Conservation (phyloP, 1,284 basidiomycete genomes). For the Afroboletus lepidellus region DNA sequence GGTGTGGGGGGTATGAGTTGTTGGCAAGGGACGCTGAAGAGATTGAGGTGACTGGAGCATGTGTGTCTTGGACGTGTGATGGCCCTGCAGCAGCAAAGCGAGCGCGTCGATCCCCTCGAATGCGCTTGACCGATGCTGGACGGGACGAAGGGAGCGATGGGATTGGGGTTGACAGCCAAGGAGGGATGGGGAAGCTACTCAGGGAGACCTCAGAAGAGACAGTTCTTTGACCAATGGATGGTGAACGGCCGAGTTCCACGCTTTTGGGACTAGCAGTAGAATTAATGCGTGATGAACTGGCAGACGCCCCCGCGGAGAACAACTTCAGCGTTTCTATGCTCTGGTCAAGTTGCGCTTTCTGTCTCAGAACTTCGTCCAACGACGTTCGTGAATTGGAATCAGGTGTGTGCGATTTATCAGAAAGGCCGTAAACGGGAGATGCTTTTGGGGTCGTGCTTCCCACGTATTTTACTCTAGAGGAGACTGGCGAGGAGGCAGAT, state of each 20-base stretch:
- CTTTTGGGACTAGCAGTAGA: constrained; percentile 5
- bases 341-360: constrained; percentile 63
- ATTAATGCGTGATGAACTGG: constrained; percentile 7
- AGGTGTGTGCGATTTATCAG: constrained; percentile 31
- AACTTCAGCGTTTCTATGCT: constrained; percentile 58
- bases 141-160: constrained; percentile 18
- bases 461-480: neutral
- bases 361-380: constrained; percentile 53
- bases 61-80: constrained; percentile 4
- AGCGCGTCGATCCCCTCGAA: constrained; percentile 22
- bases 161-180: constrained; percentile 33
- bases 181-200: constrained; percentile 68
- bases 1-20: constrained; percentile 16
- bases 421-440: constrained; percentile 51
- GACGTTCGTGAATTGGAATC: constrained; percentile 31
- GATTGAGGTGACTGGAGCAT: constrained; percentile 3
- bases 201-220: constrained; percentile 57
- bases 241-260: constrained; percentile 20
- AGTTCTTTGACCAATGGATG: constrained; percentile 32
- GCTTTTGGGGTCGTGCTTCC: constrained; percentile 21
- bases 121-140: constrained; percentile 18
- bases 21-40: constrained; percentile 11
- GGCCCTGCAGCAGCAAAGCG: constrained; percentile 12
- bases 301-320: constrained; percentile 39
- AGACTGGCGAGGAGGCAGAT: neutral